phyloP scores from a whole-genome alignment of 2,329 filamentous ascomycete species.

The Hymenoscyphus albidus region DNA sequence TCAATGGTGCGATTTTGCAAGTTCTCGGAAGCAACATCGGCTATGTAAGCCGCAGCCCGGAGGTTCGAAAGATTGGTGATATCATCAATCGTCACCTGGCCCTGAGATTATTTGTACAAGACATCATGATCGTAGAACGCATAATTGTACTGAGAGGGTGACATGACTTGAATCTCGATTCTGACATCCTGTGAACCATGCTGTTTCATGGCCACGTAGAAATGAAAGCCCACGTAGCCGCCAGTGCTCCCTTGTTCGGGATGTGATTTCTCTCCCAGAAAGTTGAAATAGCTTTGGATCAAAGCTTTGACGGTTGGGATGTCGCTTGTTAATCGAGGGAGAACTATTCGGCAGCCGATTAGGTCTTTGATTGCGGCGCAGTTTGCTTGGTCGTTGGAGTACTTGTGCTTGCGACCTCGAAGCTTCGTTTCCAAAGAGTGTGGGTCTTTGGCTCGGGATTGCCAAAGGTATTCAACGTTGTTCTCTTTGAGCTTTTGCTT shows the following conservation, averaged over 20 bases:
- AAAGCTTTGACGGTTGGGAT: neutral
- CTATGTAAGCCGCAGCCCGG: neutral
- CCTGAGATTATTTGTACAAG: neutral
- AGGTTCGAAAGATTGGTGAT: neutral
- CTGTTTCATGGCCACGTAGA: neutral
- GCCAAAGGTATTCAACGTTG: neutral
- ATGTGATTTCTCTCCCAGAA: neutral
- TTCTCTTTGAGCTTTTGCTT: neutral
- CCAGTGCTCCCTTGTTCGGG: neutral
- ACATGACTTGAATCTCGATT: neutral
- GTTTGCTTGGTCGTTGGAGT: neutral
- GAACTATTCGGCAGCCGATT: neutral
- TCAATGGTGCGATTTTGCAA: neutral
- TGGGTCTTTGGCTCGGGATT: neutral
- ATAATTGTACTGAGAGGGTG: neutral
- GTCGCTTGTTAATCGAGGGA: neutral
- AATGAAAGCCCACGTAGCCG: neutral
- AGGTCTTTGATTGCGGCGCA: neutral
- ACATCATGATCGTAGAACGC: neutral
- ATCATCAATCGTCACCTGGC: neutral
- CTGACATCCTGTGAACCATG: neutral
- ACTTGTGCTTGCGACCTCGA: neutral
- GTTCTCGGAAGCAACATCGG: neutral
- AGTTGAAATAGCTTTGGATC: neutral
- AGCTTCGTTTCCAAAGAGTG: neutral